Base-by-base conservation (phyloP, 164 flowering plant species). In the Buxus sempervirens region DNA sequence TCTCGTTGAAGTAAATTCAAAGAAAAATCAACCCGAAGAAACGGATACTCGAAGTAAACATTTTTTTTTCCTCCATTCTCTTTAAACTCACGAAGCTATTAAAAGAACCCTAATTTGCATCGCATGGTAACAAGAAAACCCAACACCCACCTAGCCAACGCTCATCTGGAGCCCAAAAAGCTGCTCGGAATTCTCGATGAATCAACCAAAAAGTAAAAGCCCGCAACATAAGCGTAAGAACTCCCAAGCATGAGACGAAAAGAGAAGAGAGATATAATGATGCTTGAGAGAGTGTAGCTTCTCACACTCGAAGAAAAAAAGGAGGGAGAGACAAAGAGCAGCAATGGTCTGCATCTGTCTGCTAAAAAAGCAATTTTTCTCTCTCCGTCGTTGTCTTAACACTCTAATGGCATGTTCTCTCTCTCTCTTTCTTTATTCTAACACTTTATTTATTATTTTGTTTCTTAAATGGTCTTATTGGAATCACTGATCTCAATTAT, bases 1-100 rank as follows among this genome's bases (percentile, higher is more conserved):
- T 84, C 87, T 81, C 77, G 75, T 63, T 79, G 77, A 66, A 82
- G 83, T 83, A 75, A 78, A 70, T 25, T 53, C 67, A 72, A 83
- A 82, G 80, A 73, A 70, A 80, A 72, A 67, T 1, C 61, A 49
- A 66, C 14, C 72, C 75, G 74, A 77, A 72, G 70, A 73, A 75
- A 67, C 62, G 48, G 63, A 56, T 27, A 65, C 53, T 20, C 67
- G 68, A 71, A 71, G 61, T 67, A 76, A 77, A 76, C 74, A 79
- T 81, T 56, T 70, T n/a, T 53, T 32, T 32, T 32, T 32, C 7
- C 7, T 22, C 16, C 20, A 10, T 14, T 14, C 28, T 28, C 32
- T 51, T 23, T 16, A 10, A 36, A n/a, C 51, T 28, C 15, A 62
- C 24, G 49, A 69, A 20, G 25, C 18, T 14, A 62, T 15, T n/a